phyloP scores from a whole-genome alignment of 495 filamentous ascomycete species.

The Hypoxylon lenormandii region DNA sequence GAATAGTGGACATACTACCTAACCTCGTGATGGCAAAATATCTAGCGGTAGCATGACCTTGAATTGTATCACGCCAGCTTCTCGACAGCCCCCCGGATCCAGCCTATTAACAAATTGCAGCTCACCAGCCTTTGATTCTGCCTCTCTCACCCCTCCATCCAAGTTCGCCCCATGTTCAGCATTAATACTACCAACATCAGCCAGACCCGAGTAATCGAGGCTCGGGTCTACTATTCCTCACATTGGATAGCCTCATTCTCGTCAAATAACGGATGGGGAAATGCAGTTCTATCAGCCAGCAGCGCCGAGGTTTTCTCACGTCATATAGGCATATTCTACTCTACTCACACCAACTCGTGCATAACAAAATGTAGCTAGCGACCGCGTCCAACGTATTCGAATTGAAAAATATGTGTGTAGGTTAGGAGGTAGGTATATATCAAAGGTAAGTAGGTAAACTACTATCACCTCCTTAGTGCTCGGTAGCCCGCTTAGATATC shows the following conservation, averaged over 20 bases:
- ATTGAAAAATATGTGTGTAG: neutral
- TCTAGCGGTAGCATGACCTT: slow-evolving; percentile 39
- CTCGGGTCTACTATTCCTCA: too few relatives aligned
- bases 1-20: slow-evolving; percentile 21
- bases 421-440: too few relatives aligned
- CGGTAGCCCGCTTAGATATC: slow-evolving; percentile 8
- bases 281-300: too few relatives aligned
- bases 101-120: too few relatives aligned
- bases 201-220: too few relatives aligned
- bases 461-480: slow-evolving; percentile 4
- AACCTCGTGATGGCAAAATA: slow-evolving; percentile 35
- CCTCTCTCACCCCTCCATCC: too few relatives aligned
- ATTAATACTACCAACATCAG: neutral
- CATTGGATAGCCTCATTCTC: too few relatives aligned
- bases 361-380: neutral
- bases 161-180: slow-evolving; percentile 1
- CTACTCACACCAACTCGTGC: too few relatives aligned
- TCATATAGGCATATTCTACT: too few relatives aligned
- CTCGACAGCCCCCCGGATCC: slow-evolving; percentile 1
- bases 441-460: neutral
- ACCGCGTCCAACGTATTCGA: neutral
- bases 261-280: too few relatives aligned
- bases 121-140: too few relatives aligned
- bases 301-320: too few relatives aligned
- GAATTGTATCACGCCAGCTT: slow-evolving; percentile 33